These are phyloP conservation scores for Pestalotiopsis sp. DNA, from an alignment of 2,329 filamentous ascomycete genomes.

Conservation along the genomic window DNA sequence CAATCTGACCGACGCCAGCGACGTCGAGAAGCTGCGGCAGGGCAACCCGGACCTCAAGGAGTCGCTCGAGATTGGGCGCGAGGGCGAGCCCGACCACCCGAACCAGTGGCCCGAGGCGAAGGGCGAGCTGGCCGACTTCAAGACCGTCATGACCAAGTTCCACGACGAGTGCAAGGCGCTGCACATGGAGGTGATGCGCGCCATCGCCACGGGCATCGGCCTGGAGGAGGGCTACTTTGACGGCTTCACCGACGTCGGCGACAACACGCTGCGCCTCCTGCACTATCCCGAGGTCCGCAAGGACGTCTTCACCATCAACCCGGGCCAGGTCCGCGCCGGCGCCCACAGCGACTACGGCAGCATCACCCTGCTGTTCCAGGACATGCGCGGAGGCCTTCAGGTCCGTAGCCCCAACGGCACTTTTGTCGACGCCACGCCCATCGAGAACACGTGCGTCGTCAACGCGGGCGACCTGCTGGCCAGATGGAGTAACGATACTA, in stretches of 20 bases:
- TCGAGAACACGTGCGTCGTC: slow-evolving; percentile 35
- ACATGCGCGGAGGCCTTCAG: slow-evolving; percentile 57
- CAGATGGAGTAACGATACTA: slow-evolving; percentile 88
- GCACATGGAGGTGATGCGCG: slow-evolving; percentile 79
- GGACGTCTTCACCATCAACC: slow-evolving; percentile 66
- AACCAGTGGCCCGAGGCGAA: slow-evolving; percentile 75
- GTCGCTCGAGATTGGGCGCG: slow-evolving; percentile 66
- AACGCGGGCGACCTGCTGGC: slow-evolving; percentile 69
- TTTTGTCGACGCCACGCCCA: slow-evolving; percentile 75
- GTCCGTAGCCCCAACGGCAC: slow-evolving; percentile 71
- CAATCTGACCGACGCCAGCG: slow-evolving; percentile 52
- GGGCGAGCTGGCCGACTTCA: slow-evolving; percentile 63
- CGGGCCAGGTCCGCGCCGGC: slow-evolving; percentile 74
- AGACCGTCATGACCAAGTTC: slow-evolving; percentile 73
- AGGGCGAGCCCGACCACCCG: slow-evolving; percentile 60
- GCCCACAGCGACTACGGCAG: slow-evolving; percentile 73
- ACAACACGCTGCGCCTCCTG: slow-evolving; percentile 73
- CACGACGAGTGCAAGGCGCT: slow-evolving; percentile 73
- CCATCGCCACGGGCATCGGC: slow-evolving; percentile 81
- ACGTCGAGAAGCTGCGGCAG: slow-evolving; percentile 61
- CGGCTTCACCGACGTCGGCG: slow-evolving; percentile 67
- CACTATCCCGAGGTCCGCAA: slow-evolving; percentile 75
- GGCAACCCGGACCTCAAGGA: slow-evolving; percentile 68
- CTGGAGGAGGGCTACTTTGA: slow-evolving; percentile 78
- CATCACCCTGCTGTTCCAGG: slow-evolving; percentile 66